Base-by-base conservation (phyloP, 805 yeast genomes). In the Candida jianshihensis region DNA sequence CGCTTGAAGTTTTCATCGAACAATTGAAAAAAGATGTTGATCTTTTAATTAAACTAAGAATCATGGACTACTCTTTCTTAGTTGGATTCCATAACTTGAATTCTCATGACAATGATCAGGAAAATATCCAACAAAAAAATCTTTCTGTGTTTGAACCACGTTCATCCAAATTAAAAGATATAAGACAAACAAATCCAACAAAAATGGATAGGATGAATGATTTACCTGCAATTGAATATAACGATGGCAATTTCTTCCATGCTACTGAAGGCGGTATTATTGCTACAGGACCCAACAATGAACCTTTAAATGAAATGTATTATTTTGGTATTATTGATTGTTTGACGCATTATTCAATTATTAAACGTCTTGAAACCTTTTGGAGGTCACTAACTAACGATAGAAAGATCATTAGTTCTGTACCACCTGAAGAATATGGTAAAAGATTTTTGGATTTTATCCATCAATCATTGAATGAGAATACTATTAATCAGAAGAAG, bases 271-370 rank as follows among this genome's bases (percentile, higher is more conserved):
- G 96, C 14, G 97, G 97, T 4, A 75, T 83, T 28, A 66, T 81
- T 33, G 80, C 90, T 4, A 78, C 95, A 1, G 74, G 80, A 51
- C 24, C 30, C 4, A 49, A 70, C 22, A 69, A 81, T 52, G 69
- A 74, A 32, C 84, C 86, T 18, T 52, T 74, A 25, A 68, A 75
- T 21, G 73, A 81, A 37, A 73, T 90, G 7, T 92, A 92, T 60
- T 92, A 89, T 52, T 63, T 92, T 49, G 98, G 98, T 8, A 81
- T 92, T 26, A 92, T 92, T 44, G 98, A 92, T 55, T 90, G 96
- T 60, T 66, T 92, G 47, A 92, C 98, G 0, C 75, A 76, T 44
- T 86, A 86, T 49, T 77, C 84, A 1, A 59, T 80, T 17, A 63
- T 77, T 46, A 92, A 92, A 56, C 71, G 73, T 44, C 57, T 88